These are phyloP conservation scores for Candida bentonensis DNA, from an alignment of 805 yeast genomes.

Conservation along the genomic window DNA sequence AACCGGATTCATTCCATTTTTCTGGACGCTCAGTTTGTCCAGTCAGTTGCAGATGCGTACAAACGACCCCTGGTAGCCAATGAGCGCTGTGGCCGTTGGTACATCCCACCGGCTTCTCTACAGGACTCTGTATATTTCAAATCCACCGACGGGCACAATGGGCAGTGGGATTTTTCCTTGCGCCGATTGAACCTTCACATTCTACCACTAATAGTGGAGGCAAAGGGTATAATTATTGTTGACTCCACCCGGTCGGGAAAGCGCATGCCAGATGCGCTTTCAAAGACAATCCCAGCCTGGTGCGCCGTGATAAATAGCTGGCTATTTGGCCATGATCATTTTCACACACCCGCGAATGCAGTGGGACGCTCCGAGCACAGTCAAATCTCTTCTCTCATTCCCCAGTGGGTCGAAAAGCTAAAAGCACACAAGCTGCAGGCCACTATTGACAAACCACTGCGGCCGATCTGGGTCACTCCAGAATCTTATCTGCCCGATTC, in stretches of 20 bases:
- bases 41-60: slow-evolving; percentile 25
- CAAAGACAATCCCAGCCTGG: slow-evolving; percentile 88
- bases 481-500: slow-evolving; percentile 26
- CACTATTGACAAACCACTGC: slow-evolving; percentile 32
- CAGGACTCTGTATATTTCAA: slow-evolving; percentile 57
- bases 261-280: slow-evolving; percentile 70
- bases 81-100: slow-evolving; percentile 84
- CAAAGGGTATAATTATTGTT: slow-evolving; percentile 40
- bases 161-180: slow-evolving; percentile 65
- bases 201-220: slow-evolving; percentile 29
- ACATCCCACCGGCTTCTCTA: slow-evolving; percentile 34
- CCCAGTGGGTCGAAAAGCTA: slow-evolving; percentile 34
- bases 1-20: slow-evolving; percentile 63
- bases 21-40: slow-evolving; percentile 43
- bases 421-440: slow-evolving; percentile 24
- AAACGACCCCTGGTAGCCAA: slow-evolving; percentile 37
- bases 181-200: slow-evolving; percentile 66
- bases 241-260: slow-evolving; percentile 85
- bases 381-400: slow-evolving; percentile 35
- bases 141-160: slow-evolving; percentile 82
- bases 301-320: slow-evolving; percentile 60
- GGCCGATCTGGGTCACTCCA: slow-evolving; percentile 64
- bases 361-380: slow-evolving; percentile 44
- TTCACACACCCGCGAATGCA: slow-evolving; percentile 36
- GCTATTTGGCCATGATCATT: slow-evolving; percentile 27